Evolutionary conservation across 805 yeast genomes (phyloP), one percentile per base, ranked within the genome.

Genomic region (Metschnikowia lachancei): DNA sequence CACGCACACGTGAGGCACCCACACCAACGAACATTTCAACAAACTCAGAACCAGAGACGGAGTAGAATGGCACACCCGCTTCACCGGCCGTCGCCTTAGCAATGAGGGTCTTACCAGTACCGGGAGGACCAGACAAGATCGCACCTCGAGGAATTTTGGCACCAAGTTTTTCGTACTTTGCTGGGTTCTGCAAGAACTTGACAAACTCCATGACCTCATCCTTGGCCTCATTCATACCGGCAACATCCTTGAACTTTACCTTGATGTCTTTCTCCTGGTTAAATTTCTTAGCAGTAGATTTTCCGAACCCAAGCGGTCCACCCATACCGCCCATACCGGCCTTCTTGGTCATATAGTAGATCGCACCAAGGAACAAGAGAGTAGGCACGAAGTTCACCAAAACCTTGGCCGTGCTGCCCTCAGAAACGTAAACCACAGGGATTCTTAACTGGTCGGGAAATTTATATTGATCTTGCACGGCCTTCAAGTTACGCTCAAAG

Each of bases 71-170:
- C 34, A 94, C 99, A 47, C 94, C 95, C 0, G 99, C 99, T 66
- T 94, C 99, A 55, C 99, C 99, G 1, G 99, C 99, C 40, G 98
- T 94, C 4, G 99, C 99, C 64, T 89, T 92, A 10, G 99, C 99
- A 41, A 94, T 72, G 43, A 94, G 74, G 1, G 99, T 94, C 65
- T 94, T 94, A 81, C 99, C 99, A 9, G 99, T 94, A 73, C 99
- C 99, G 42, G 99, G 99, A 14, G 99, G 96, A 40, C 99, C 99
- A 1, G 96, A 86, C 47, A 94, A 72, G 49, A 94, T 88, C 9
- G 99, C 99, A 57, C 99, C 99, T 63, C 98, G 81, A 39, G 99
- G 99, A 55, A 94, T 94, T 65, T 90, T 88, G 33, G 98, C 99
- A 33, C 99, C 99, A 47, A 94, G 74, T 50, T 81, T 81, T 65